Percentiles rank a stretch among this genome's conserved stretches.
Conservation (phyloP, 2,329 filamentous ascomycete genomes). For the Fonsecaea erecta region DNA sequence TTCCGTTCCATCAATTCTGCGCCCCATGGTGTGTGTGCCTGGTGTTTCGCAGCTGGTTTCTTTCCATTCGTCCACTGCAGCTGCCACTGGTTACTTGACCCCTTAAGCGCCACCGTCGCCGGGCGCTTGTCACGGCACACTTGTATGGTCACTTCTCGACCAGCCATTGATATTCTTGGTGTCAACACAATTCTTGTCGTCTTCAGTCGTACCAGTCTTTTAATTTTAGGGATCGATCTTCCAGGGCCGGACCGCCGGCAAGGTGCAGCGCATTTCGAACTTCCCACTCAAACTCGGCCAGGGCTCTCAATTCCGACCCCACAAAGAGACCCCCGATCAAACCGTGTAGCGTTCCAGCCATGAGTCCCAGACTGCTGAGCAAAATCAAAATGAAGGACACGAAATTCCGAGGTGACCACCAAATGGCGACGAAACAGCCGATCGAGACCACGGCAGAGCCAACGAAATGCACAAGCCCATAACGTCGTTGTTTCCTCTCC, state of each 20-base stretch:
- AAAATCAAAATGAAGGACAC: constrained; percentile 81
- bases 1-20: neutral
- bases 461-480: constrained; percentile 76
- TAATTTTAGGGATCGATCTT: constrained; percentile 33
- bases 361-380: constrained; percentile 75
- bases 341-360: constrained; percentile 78
- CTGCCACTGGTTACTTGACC: neutral
- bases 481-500: constrained; percentile 72
- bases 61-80: constrained; percentile 12
- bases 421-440: constrained; percentile 78
- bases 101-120: constrained; percentile 19
- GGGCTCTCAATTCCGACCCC: constrained; percentile 75
- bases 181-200: neutral
- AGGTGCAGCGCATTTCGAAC: constrained; percentile 58
- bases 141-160: neutral
- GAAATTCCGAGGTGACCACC: constrained; percentile 79
- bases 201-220: constrained; percentile 37
- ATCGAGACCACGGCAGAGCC: constrained; percentile 69
- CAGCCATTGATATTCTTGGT: neutral
- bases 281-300: constrained; percentile 95
- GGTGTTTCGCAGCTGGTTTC: neutral
- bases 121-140: constrained; percentile 20
- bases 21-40: constrained; percentile 14
- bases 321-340: constrained; percentile 87
- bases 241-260: constrained; percentile 32